Evolutionary conservation across 306 rosid species (phyloP), one percentile per base, ranked within the genome.

Genomic region (Glycine soja): DNA sequence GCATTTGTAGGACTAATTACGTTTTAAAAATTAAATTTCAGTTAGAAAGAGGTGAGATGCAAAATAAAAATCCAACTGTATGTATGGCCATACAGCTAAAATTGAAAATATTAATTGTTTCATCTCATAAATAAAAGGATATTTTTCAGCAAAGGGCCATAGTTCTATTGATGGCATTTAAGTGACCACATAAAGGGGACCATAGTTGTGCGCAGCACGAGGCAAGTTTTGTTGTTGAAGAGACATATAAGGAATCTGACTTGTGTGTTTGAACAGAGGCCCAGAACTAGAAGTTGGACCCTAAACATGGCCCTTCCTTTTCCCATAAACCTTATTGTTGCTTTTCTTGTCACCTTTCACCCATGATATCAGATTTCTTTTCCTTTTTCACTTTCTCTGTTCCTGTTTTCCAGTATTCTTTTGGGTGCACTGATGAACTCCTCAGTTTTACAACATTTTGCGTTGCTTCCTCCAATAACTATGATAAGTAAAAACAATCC

Each of bases 391-490:
- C 30, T 24, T 24, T 24, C 30, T 24, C 30, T 24, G 2, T 24
- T 24, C 30, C 30, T 1, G 30, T 24, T 24, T 24, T 24, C 30
- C 30, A 24, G 30, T 47, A 82, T 82, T 75, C 88, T 86, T 89
- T 89, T 24, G 84, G 47, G 59, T 70, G 40, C 46, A 80, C 67
- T 14, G 83, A 78, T 10, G 83, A 63, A 68, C 38, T 40, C 77
- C 77, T 78, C 47, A 47, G 57, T 12, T 80, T 81, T 75, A 81
- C 72, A 34, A 57, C 87, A 61, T 83, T 75, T 32, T 40, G 78
- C 64, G 78, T 91, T 72, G 94, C 91, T 83, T 91, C 91, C 84
- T 86, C 87, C 85, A 93, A 66, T 77, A 88, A 88, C 97, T 91
- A 77, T 13, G 16, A 24, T 53, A 38, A 51, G 6, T 16, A 3